phyloP scores from a whole-genome alignment of 2,329 filamentous ascomycete species.

The Colletotrichum navitas region DNA sequence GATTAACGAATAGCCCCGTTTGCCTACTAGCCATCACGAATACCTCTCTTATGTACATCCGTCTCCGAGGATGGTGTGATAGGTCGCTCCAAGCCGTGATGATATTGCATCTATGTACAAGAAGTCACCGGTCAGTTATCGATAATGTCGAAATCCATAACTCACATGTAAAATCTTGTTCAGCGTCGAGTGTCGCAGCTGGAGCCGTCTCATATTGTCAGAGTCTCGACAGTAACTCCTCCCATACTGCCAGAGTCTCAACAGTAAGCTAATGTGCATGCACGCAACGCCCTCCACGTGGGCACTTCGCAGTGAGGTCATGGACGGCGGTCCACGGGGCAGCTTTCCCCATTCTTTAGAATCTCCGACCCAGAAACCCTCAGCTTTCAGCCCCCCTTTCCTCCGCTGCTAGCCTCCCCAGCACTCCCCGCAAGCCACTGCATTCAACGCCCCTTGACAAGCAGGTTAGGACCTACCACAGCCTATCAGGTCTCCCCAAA shows the following conservation, averaged over 20 bases:
- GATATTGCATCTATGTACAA: neutral
- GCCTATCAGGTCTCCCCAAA: constrained; percentile 17
- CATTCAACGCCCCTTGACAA: constrained; percentile 25
- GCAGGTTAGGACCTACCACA: constrained; percentile 4
- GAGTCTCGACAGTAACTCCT: neutral
- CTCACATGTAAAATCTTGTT: neutral
- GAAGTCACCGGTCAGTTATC: neutral
- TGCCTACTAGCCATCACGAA: neutral
- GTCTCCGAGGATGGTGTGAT: neutral
- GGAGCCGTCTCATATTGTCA: neutral
- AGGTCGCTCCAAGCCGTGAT: neutral
- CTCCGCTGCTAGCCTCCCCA: constrained; percentile 27
- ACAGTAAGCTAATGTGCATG: neutral
- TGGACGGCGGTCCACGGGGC: constrained; percentile 22
- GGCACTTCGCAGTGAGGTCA: constrained; percentile 37
- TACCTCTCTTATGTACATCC: constrained; percentile 17
- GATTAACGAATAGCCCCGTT: constrained; percentile 25
- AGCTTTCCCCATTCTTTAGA: constrained; percentile 27
- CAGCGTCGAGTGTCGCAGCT: neutral
- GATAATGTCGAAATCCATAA: neutral
- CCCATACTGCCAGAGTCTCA: neutral
- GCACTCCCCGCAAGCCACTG: constrained; percentile 36
- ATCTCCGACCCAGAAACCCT: constrained; percentile 36
- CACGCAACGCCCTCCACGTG: constrained; percentile 20
- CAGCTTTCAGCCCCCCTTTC: constrained; percentile 27